These are phyloP conservation scores for Claviceps quebecensis DNA, from an alignment of 2,329 filamentous ascomycete genomes.

Conservation along the genomic window DNA sequence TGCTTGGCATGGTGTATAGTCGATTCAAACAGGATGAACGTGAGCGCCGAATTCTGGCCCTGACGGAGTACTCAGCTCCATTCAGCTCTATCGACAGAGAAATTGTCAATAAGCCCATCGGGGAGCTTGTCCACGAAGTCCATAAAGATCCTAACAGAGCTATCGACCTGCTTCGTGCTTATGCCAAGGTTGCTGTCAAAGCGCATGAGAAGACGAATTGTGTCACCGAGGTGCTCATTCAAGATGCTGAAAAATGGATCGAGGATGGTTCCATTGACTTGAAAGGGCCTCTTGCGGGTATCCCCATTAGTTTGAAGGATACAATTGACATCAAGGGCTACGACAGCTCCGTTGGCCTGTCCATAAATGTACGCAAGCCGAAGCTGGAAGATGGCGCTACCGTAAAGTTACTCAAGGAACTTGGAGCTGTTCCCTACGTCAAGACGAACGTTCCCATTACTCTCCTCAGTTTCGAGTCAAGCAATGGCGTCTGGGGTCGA, in stretches of 20 bases:
- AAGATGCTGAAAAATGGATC: constrained; percentile 63
- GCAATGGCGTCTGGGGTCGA: constrained; percentile 66
- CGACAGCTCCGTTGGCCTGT: constrained; percentile 72
- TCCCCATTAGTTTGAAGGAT: constrained; percentile 77
- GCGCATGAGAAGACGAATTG: constrained; percentile 84
- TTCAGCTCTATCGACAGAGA: constrained; percentile 51
- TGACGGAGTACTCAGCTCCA: constrained; percentile 51
- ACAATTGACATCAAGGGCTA: constrained; percentile 69
- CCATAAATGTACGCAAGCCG: constrained; percentile 55
- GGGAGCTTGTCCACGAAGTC: constrained; percentile 63
- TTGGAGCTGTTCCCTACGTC: constrained; percentile 78
- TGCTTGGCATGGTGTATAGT: constrained; percentile 28
- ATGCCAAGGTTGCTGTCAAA: constrained; percentile 72
- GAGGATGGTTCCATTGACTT: constrained; percentile 47
- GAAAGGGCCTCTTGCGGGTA: constrained; percentile 70
- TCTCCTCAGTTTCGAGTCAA: constrained; percentile 72
- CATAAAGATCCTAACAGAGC: constrained; percentile 54
- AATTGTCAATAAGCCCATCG: constrained; percentile 60
- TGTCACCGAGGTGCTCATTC: constrained; percentile 72
- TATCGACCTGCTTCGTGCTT: constrained; percentile 64
- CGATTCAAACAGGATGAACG: constrained; percentile 69
- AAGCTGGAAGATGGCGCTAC: constrained; percentile 53
- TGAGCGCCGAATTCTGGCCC: constrained; percentile 49
- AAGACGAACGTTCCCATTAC: constrained; percentile 88
- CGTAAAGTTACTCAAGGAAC: constrained; percentile 68